Conservation (phyloP, 1,139 yeast genomes). For the Geotrichum bryndzae region DNA sequence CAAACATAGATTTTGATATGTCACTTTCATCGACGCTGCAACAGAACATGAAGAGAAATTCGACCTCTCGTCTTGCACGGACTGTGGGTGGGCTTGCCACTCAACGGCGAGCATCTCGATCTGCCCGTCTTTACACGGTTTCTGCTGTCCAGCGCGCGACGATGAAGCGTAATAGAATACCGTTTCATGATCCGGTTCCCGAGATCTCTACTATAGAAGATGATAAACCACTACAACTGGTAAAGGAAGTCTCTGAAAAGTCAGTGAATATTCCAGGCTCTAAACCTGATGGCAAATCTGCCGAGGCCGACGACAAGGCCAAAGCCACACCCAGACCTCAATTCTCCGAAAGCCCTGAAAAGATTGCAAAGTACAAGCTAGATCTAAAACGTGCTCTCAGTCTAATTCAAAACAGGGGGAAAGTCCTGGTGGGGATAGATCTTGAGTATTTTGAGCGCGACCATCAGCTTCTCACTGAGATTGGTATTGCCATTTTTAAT, state of each 20-base stretch:
- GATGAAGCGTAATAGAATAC: neutral
- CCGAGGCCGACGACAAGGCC: neutral
- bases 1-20: too few relatives aligned
- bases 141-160: neutral
- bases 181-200: neutral
- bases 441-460: conserved; percentile 60
- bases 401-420: neutral
- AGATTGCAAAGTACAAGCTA: neutral
- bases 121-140: too few relatives aligned
- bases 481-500: conserved; percentile 63
- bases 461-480: conserved; percentile 49
- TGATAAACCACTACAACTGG: neutral
- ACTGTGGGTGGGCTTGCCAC: too few relatives aligned
- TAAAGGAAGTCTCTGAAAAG: neutral
- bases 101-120: too few relatives aligned
- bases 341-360: neutral
- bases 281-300: neutral
- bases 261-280: neutral
- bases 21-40: too few relatives aligned
- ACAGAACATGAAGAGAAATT: too few relatives aligned
- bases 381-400: neutral
- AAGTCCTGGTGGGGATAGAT: conserved; percentile 43
- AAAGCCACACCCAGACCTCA: neutral
- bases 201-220: neutral
- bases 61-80: too few relatives aligned